These are phyloP conservation scores for Stachybotrys elegans DNA, from an alignment of 2,329 filamentous ascomycete species.

Conservation along the genomic window DNA sequence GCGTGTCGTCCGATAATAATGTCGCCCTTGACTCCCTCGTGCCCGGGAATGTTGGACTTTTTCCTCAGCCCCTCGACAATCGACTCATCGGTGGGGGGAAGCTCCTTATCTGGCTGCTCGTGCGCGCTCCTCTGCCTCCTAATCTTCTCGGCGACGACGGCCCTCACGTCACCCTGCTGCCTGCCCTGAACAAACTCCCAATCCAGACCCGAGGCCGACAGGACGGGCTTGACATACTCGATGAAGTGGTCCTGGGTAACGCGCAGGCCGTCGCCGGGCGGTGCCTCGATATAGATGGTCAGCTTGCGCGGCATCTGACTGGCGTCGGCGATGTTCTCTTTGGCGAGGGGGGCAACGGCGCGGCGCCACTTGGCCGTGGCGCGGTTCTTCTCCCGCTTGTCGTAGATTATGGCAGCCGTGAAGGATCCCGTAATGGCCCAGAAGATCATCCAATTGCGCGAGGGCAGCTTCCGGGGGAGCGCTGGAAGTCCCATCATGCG, in stretches of 20 bases:
- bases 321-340: slow-evolving; percentile 63
- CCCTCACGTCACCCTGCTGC: slow-evolving; percentile 87
- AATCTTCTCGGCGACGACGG: slow-evolving; percentile 80
- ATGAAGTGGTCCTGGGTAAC: slow-evolving; percentile 91
- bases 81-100: slow-evolving; percentile 44
- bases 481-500: slow-evolving; percentile 81
- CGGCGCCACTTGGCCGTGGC: slow-evolving; percentile 83
- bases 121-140: slow-evolving; percentile 62
- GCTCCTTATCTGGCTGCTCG: slow-evolving; percentile 42
- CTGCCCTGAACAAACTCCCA: slow-evolving; percentile 95
- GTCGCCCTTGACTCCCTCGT: slow-evolving; percentile 72
- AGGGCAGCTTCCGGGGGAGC: slow-evolving; percentile 79
- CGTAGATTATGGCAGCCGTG: slow-evolving; percentile 79
- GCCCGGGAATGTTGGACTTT: slow-evolving; percentile 63
- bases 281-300: slow-evolving; percentile 79
- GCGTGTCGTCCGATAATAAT: slow-evolving; percentile 85
- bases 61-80: slow-evolving; percentile 59
- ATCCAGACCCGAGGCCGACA: slow-evolving; percentile 85
- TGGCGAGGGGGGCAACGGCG: slow-evolving; percentile 77
- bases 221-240: slow-evolving; percentile 89
- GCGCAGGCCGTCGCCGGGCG: slow-evolving; percentile 80
- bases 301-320: slow-evolving; percentile 76
- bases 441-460: slow-evolving; percentile 98
- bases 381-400: slow-evolving; percentile 82
- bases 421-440: slow-evolving; percentile 73